A percentile compares a stretch with the other conserved stretches of the same genome.
These are phyloP conservation scores for Vitis labrusca DNA, from an alignment of 164 flowering plant species.

Conservation along the genomic window DNA sequence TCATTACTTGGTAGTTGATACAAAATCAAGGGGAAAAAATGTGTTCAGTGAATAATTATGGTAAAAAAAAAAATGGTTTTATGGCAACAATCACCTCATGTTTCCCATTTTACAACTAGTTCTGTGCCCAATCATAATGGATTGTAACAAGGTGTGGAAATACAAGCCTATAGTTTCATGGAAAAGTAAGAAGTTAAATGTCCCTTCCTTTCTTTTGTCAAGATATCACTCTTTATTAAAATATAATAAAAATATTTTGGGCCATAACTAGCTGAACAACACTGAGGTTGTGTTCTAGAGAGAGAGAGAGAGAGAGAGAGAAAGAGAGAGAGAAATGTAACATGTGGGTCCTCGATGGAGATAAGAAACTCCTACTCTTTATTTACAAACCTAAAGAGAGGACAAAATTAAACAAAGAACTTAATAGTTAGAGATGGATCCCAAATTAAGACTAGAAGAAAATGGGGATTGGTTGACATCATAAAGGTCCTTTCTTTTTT, in stretches of 20 bases:
- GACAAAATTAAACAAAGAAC: background rate
- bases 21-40: conserved; percentile 12
- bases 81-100: background rate
- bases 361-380: conserved; percentile 54
- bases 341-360: conserved; percentile 96
- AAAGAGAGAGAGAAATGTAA: conserved; percentile 12
- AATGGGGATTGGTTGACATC: background rate
- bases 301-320: no score
- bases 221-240: no score
- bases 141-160: no score
- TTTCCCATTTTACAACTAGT: background rate
- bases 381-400: conserved; percentile 50
- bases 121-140: background rate
- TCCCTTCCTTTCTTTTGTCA: no score
- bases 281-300: no score
- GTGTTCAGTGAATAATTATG: background rate
- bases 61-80: background rate
- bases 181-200: no score
- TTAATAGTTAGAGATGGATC: background rate
- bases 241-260: no score
- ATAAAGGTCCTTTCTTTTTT: background rate
- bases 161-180: no score
- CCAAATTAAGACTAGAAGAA: background rate
- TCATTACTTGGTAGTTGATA: conserved; percentile 83
- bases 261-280: no score